A percentile compares a stretch with the other conserved stretches of the same genome.
Conservation (phyloP, 345 rosid species). For the Eucalyptus cloeziana region DNA sequence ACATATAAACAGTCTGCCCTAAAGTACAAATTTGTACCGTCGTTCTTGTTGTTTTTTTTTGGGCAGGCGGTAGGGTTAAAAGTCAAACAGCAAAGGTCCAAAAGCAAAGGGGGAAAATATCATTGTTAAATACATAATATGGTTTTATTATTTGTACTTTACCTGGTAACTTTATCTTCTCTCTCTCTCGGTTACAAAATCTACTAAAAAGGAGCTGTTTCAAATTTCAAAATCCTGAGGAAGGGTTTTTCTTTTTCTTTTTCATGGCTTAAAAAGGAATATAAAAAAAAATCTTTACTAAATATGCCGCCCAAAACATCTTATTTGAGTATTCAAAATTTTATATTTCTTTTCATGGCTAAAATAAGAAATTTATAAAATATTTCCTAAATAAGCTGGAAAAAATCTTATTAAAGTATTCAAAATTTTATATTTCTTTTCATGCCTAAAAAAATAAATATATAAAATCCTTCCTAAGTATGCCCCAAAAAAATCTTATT, state of each 20-base stretch:
- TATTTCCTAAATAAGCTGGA: neutral
- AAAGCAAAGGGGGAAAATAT: neutral
- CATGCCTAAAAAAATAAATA: neutral
- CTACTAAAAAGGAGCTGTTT: neutral
- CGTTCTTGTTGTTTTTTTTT: too few relatives aligned
- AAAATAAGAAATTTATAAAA: too few relatives aligned
- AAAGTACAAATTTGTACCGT: neutral
- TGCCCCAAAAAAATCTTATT: neutral
- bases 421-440: neutral
- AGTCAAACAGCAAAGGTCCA: neutral
- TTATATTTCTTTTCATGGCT: neutral
- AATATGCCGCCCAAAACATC: neutral
- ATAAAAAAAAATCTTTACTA: neutral
- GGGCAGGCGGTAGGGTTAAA: neutral
- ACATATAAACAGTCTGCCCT: neutral
- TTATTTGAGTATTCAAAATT: neutral
- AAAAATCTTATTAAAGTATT: neutral
- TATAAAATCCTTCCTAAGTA: neutral
- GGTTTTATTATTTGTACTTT: neutral
- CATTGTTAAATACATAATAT: neutral
- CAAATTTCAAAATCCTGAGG: neutral
- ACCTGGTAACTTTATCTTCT: neutral
- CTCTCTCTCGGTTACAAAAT: slow-evolving; percentile 4
- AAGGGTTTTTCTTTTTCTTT: neutral
- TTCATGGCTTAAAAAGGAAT: neutral